Evolutionary conservation across 176 grass and related monocot genomes (phyloP), one percentile per base, ranked within the genome.

Genomic region (Zoysia japonica): DNA sequence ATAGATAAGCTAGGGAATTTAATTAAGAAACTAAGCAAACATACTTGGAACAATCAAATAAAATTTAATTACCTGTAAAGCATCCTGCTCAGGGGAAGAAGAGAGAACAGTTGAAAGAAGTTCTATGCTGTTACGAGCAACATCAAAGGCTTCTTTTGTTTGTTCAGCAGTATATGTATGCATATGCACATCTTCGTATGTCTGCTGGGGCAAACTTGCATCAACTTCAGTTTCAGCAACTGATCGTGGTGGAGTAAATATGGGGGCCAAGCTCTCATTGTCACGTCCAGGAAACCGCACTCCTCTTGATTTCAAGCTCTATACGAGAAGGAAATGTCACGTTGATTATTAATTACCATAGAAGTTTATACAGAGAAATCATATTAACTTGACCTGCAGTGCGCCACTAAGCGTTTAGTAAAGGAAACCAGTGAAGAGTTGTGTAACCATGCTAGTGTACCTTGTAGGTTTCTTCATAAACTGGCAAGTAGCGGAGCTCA

Each of bases 301-400:
- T 71, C 90, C 93, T 89, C 91, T 93, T 77, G 94, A 97, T 93
- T 97, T 97, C 88, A 97, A 76, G 75, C 94, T 97, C 94, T 97
- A 77, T 16, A 85, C 49, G 75, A 57, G 62, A 85, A 83, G 0
- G 47, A 81, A 40, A 78, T 43, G 10, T 7, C 70, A 56, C 47
- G 40, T 28, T 57, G 55, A 75, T 49, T 46, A 42, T 16, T 52
- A 67, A 72, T 44, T 47, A 44, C 49, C 20, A 28, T 13, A 65
- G 65, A 72, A 57, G 10, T 40, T 72, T 61, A 17, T 39, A 47
- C 51, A 36, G 4, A 78, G 42, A 83, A 44, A 78, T 61, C 42
- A 82, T 67, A 43, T 56, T 35, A 56, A 64, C n/a, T 65, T 42
- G 68, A 1, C 46, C 9, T 36, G 36, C 6, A 42, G 54, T 55